These are phyloP conservation scores for Gliomastix tumulicola DNA, from an alignment of 2,329 filamentous ascomycete genomes.

Conservation along the genomic window DNA sequence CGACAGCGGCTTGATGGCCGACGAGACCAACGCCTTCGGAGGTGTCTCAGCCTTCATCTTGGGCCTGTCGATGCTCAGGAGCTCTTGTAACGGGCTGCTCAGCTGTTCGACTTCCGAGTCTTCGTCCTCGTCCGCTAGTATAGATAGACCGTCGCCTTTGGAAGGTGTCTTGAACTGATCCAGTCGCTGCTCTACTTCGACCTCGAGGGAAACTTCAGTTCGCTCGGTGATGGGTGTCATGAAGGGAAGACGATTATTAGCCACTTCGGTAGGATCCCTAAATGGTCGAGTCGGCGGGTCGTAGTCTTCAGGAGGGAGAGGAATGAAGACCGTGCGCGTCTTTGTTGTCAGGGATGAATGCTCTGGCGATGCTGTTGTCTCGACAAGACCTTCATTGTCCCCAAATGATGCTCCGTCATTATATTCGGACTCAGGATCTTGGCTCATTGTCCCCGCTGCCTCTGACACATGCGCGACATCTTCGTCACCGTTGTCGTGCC, in stretches of 20 bases:
- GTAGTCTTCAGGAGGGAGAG: slow-evolving; percentile 80
- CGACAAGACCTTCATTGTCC: no score
- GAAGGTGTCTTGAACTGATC: slow-evolving; percentile 72
- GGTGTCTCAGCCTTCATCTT: slow-evolving; percentile 44
- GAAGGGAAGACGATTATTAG: slow-evolving; percentile 89
- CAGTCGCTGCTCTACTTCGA: slow-evolving; percentile 49
- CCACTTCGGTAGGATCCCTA: slow-evolving; percentile 70
- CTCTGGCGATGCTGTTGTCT: no score
- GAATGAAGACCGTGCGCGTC: slow-evolving; percentile 64
- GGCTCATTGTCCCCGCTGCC: no score
- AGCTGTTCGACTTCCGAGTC: slow-evolving; percentile 28
- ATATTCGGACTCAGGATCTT: no score
- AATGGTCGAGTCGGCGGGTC: slow-evolving; percentile 72
- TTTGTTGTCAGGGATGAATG: no score
- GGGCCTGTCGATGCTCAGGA: slow-evolving; percentile 44
- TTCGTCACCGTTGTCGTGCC: slow-evolving; percentile 26
- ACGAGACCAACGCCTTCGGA: neutral
- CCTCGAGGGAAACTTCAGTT: slow-evolving; percentile 79
- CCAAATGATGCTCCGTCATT: no score
- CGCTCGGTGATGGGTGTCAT: slow-evolving; percentile 98
- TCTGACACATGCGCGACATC: slow-evolving; percentile 30
- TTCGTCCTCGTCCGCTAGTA: slow-evolving; percentile 13
- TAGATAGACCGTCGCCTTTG: slow-evolving; percentile 33
- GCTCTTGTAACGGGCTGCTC: slow-evolving; percentile 70
- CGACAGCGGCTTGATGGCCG: slow-evolving; percentile 17